A percentile compares a stretch with the other conserved stretches of the same genome.
Conservation (phyloP, 1,284 basidiomycete genomes). For the Anthracocystis walkeri region DNA sequence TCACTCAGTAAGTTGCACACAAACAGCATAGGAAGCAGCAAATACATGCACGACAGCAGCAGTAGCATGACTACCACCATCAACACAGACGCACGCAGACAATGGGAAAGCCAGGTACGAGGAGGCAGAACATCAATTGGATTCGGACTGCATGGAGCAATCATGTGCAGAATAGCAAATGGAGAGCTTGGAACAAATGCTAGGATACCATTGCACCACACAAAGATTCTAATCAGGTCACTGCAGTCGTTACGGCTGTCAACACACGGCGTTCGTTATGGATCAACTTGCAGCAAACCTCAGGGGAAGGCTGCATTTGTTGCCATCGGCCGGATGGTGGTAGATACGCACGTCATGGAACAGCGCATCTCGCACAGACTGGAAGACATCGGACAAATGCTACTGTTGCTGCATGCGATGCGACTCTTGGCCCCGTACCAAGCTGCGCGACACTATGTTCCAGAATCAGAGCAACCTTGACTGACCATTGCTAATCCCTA, state of each 20-base stretch:
- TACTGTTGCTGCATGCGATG: slow-evolving; percentile 4
- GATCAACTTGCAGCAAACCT: too few species aligned
- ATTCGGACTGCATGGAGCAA: neutral
- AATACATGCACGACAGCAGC: neutral
- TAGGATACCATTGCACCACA: too few species aligned
- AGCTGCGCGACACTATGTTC: too few species aligned
- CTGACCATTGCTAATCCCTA: too few species aligned
- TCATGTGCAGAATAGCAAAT: neutral
- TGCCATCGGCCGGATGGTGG: too few species aligned
- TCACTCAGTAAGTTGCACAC: slow-evolving; percentile 61
- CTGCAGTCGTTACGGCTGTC: neutral
- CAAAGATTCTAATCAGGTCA: too few species aligned
- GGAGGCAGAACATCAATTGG: neutral
- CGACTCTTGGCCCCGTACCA: neutral
- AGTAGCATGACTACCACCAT: neutral
- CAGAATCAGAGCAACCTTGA: neutral
- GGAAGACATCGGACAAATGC: neutral
- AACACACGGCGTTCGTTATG: neutral
- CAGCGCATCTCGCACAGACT: neutral
- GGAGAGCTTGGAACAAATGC: neutral
- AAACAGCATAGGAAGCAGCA: neutral
- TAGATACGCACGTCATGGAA: neutral
- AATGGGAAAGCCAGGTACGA: neutral
- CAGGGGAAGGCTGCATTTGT: too few species aligned
- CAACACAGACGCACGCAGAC: too few species aligned